These are phyloP conservation scores for Candida saitoana DNA, from an alignment of 805 yeast genomes.

Conservation along the genomic window DNA sequence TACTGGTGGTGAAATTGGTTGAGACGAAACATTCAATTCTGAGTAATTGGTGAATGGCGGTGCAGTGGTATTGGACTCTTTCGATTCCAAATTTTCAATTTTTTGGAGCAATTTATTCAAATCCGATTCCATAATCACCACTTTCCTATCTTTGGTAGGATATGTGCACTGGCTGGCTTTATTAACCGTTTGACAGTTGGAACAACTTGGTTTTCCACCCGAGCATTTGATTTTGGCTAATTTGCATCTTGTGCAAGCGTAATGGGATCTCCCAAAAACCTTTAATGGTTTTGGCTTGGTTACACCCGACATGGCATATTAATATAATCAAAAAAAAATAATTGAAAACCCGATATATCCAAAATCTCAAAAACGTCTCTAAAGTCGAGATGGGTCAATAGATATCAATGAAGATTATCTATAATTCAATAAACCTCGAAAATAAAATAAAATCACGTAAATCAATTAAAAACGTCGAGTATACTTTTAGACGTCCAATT, in stretches of 20 bases:
- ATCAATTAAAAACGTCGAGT: too few species aligned
- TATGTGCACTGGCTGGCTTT: slow-evolving; percentile 31
- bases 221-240: slow-evolving; percentile 38
- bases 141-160: slow-evolving; percentile 37
- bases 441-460: too few species aligned
- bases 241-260: slow-evolving; percentile 42
- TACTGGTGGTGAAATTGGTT: slow-evolving; percentile 3
- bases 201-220: slow-evolving; percentile 39
- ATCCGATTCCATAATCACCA: slow-evolving; percentile 41
- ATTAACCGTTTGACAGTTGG: slow-evolving; percentile 33
- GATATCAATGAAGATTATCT: too few species aligned
- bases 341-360: too few species aligned
- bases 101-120: slow-evolving; percentile 21
- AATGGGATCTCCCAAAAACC: slow-evolving; percentile 40
- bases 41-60: neutral
- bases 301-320: slow-evolving; percentile 3
- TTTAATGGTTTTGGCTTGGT: slow-evolving; percentile 29
- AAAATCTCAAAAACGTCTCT: too few species aligned
- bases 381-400: too few species aligned
- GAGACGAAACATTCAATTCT: neutral
- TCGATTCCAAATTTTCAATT: neutral
- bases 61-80: neutral
- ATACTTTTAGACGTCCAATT: too few species aligned
- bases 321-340: neutral
- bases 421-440: too few species aligned